These are phyloP conservation scores for Kodamaea fungicola DNA, from an alignment of 1,139 yeast species.

Conservation along the genomic window DNA sequence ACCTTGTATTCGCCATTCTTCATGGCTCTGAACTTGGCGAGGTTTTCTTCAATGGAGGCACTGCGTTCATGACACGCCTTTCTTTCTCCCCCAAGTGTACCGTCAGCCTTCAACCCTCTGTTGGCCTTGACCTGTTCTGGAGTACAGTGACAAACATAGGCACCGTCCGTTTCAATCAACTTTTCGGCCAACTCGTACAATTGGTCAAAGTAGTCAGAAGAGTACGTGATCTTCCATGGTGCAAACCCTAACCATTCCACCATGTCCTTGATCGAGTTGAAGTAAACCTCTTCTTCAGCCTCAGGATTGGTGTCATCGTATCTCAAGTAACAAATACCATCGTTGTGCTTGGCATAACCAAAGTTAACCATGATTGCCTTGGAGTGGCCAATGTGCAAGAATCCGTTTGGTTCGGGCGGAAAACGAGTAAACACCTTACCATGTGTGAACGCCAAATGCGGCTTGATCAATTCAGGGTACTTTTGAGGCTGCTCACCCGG, in stretches of 20 bases:
- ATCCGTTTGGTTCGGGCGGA: slow-evolving; percentile 99
- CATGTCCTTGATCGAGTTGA: slow-evolving; percentile 78
- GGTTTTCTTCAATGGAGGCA: slow-evolving; percentile 67
- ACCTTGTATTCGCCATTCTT: slow-evolving; percentile 81
- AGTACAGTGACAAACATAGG: slow-evolving; percentile 92
- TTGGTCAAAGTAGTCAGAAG: slow-evolving; percentile 91
- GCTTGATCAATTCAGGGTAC: slow-evolving; percentile 77
- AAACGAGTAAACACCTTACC: slow-evolving; percentile 90
- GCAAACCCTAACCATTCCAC: slow-evolving; percentile 89
- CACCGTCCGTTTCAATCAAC: slow-evolving; percentile 65
- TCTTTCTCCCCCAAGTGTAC: slow-evolving; percentile 91
- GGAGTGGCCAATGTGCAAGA: slow-evolving; percentile 94
- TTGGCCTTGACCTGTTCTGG: slow-evolving; percentile 85
- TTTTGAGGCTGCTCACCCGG: slow-evolving; percentile 94
- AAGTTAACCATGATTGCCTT: slow-evolving; percentile 97
- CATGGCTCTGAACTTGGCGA: slow-evolving; percentile 84
- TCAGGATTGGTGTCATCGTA: slow-evolving; percentile 98
- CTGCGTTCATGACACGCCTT: slow-evolving; percentile 74
- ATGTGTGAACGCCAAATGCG: slow-evolving; percentile 71
- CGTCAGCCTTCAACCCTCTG: slow-evolving; percentile 89
- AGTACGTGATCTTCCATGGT: slow-evolving; percentile 92
- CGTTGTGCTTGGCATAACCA: slow-evolving; percentile 83
- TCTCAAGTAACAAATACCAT: slow-evolving; percentile 86
- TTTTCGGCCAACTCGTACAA: slow-evolving; percentile 84
- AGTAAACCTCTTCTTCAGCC: slow-evolving; percentile 92